Percentiles rank a stretch among this genome's conserved stretches.
These are phyloP conservation scores for Suillus hirtellus DNA, from an alignment of 768 basidiomycete species.

Conservation along the genomic window DNA sequence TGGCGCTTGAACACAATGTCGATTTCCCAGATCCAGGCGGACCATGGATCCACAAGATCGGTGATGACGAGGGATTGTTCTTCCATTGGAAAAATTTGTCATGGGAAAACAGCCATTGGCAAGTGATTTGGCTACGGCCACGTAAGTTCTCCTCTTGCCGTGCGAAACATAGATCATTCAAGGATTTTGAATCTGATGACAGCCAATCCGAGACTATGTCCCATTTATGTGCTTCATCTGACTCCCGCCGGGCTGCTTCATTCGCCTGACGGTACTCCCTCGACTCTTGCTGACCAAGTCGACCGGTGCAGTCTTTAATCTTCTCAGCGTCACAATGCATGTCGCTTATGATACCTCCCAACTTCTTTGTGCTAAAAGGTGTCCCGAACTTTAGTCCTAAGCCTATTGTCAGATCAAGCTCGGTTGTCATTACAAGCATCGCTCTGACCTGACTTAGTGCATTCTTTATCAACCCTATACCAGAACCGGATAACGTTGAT, in stretches of 20 bases:
- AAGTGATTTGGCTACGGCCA: neutral
- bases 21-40: slow-evolving; percentile 4
- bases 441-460: slow-evolving; percentile 11
- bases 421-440: no score
- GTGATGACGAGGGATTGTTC: neutral
- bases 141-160: neutral
- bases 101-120: neutral
- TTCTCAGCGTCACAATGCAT: neutral
- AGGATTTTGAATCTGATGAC: no score
- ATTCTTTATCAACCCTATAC: slow-evolving; percentile 25
- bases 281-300: neutral
- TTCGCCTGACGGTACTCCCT: neutral
- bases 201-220: no score
- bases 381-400: neutral
- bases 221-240: no score
- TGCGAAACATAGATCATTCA: no score
- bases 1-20: neutral
- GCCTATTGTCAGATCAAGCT: neutral
- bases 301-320: neutral
- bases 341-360: neutral
- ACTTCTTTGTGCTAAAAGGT: slow-evolving; percentile 2
- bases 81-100: neutral
- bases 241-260: no score
- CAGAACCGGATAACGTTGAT: slow-evolving; percentile 26
- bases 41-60: neutral